phyloP scores from a whole-genome alignment of 306 rosid species.

The Pyrus pyrifolia region DNA sequence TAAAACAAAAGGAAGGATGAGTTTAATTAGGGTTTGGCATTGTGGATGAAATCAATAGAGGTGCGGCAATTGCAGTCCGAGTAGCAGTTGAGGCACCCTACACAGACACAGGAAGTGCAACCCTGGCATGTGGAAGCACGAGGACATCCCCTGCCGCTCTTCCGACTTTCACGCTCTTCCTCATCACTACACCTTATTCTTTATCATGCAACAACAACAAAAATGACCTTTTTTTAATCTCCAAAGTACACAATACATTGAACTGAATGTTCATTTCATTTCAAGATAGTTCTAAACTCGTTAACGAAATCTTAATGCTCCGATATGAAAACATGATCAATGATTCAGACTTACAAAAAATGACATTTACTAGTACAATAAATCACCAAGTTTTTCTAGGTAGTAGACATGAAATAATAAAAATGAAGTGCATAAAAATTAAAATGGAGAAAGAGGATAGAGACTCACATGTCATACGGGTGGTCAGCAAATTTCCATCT shows the following conservation, averaged over 20 bases:
- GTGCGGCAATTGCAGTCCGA: slow-evolving; percentile 35
- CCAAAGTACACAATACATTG: not conserved
- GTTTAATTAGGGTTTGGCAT: slow-evolving; percentile 13
- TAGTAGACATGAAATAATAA: not conserved
- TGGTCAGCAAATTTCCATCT: slow-evolving; percentile 36
- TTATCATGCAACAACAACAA: not conserved
- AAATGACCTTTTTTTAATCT: not conserved
- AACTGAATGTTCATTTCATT: no score
- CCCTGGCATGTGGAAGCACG: slow-evolving; percentile 25
- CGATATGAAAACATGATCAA: no score
- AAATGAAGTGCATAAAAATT: not conserved
- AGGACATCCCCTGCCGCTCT: slow-evolving; percentile 29
- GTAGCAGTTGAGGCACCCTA: slow-evolving; percentile 47
- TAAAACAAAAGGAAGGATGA: not conserved
- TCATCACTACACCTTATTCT: slow-evolving; percentile 35
- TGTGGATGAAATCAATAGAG: slow-evolving; percentile 40
- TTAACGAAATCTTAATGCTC: no score
- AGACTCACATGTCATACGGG: slow-evolving; percentile 25
- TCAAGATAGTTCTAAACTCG: no score
- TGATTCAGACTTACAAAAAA: no score
- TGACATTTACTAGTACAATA: no score
- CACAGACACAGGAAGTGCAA: slow-evolving; percentile 36
- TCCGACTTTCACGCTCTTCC: slow-evolving; percentile 32
- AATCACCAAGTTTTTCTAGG: not conserved
- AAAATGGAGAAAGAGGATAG: not conserved